Evolutionary conservation across 345 rosid genomes (phyloP), one percentile per base, ranked within the genome.

Genomic region (Cardiospermum halicacabum): DNA sequence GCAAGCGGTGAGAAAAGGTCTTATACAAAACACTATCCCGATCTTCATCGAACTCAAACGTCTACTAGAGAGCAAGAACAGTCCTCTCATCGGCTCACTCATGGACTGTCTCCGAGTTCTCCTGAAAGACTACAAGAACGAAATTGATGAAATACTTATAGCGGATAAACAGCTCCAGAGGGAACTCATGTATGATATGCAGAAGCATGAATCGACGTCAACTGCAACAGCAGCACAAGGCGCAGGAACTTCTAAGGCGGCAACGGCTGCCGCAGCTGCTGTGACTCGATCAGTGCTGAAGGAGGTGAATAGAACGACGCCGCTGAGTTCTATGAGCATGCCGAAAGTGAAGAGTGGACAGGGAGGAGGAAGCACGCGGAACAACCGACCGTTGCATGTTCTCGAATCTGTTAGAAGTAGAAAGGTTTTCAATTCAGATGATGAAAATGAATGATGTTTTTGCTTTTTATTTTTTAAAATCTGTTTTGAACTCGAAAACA

Each of bases 81-180:
- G 95, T 73, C 86, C 92, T 34, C 92, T 93, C 62, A 85, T 81
- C 3, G 98, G 98, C 30, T 84, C 91, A 18, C 95, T 93, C 64
- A 90, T 88, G 96, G 98, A 88, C 63, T 93, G 98, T 65, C 88
- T 93, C 49, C 81, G 95, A 22, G 74, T 79, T 62, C 86, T 90
- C 49, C 91, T 93, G 72, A 90, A 90, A 76, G 98, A 93, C 78
- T 93, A 88, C 81, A 93, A 87, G 72, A 91, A 78, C 31, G 98
- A 90, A 86, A 88, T 93, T 22, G 97, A 90, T 37, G 98, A 93
- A 57, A 91, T 93, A 69, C 61, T 90, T 56, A 81, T 90, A n/a
- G 97, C 98, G 0, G 97, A 93, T 65, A 85, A 80, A 75, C 96
- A 91, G 79, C 96, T 94, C 18, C 97, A 84, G 80, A 91, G 83